Evolutionary conservation across 768 basidiomycete genomes (phyloP), one percentile per base, ranked within the genome.

Genomic region (Crassisporium funariophilum): DNA sequence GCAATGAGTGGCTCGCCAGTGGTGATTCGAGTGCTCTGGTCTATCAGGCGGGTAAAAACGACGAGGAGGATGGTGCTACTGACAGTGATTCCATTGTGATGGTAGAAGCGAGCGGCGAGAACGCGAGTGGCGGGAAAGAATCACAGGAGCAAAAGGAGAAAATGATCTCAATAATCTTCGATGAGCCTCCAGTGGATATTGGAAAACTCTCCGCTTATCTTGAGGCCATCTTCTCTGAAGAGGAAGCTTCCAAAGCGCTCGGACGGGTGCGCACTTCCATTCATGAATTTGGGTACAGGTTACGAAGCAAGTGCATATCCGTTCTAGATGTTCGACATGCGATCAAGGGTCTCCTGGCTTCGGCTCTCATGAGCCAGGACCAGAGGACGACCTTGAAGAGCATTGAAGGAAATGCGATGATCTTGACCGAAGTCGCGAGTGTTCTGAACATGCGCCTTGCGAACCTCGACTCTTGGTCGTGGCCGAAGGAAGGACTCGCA

Each of bases 381-480:
- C 72, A 75, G 48, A 57, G 67, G 23, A 62, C 66, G 13, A 74
- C 72, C 1, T 47, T 78, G 46, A 64, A 65, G 27, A 68, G 71
- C n/a, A 74, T 77, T 57, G 46, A 61, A 7, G 66, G 68, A 12
- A 78, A 74, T 42, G 22, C 53, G 0, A 68, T 58, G 4, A 64
- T 75, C 6, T 15, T 77, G 27, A 55, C 69, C 4, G 74, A 76
- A 43, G 55, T 78, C 2, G 66, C 73, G 2, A 76, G 68, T 35
- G 74, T 77, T 1, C 51, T 77, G 33, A 75, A 64, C 22, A 76
- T 78, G 76, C 71, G 73, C 1, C 58, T 77, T 35, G 64, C 69
- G 2, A 63, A 62, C 40, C 47, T 77, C 8, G 65, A 69, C 2
- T 49, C 63, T 4, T 77, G 77, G 76, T 50, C 66, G 1, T 78